phyloP scores from a whole-genome alignment of 805 yeast species.

The Jamesozyma rosinii region DNA sequence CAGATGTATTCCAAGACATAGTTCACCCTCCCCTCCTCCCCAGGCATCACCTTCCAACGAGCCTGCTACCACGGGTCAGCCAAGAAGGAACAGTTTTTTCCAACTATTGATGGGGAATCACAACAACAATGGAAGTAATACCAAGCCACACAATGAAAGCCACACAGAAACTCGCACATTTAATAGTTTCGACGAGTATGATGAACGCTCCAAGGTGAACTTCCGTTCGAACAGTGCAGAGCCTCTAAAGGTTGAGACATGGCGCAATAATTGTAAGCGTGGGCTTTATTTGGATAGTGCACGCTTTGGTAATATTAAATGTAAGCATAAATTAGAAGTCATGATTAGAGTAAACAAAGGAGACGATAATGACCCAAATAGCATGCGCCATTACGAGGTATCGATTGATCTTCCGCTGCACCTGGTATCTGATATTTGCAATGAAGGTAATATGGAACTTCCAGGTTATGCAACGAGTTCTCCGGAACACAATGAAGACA shows the following conservation, averaged over 20 bases:
- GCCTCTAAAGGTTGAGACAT: constrained; percentile 13
- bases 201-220: not conserved
- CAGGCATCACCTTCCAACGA: constrained; percentile 1
- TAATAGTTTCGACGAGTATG: not conserved
- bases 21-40: constrained; percentile 1
- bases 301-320: constrained; percentile 51
- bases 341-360: constrained; percentile 60
- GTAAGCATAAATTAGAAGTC: constrained; percentile 61
- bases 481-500: constrained; percentile 10
- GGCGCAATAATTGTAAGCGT: constrained; percentile 21
- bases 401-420: constrained; percentile 69
- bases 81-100: not conserved
- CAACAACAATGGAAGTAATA: not conserved
- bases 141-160: not conserved
- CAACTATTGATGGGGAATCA: not conserved
- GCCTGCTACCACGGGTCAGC: not conserved
- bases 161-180: not conserved
- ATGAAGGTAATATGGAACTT: constrained; percentile 30
- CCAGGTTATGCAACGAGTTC: constrained; percentile 31
- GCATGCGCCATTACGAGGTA: constrained; percentile 68
- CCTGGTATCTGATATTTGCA: constrained; percentile 38
- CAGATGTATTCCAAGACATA: constrained; percentile 8
- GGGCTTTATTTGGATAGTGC: constrained; percentile 52
- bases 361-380: constrained; percentile 34
- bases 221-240: not conserved